These are phyloP conservation scores for Tolypocladium album DNA, from an alignment of 2,329 filamentous ascomycete genomes.

Conservation along the genomic window DNA sequence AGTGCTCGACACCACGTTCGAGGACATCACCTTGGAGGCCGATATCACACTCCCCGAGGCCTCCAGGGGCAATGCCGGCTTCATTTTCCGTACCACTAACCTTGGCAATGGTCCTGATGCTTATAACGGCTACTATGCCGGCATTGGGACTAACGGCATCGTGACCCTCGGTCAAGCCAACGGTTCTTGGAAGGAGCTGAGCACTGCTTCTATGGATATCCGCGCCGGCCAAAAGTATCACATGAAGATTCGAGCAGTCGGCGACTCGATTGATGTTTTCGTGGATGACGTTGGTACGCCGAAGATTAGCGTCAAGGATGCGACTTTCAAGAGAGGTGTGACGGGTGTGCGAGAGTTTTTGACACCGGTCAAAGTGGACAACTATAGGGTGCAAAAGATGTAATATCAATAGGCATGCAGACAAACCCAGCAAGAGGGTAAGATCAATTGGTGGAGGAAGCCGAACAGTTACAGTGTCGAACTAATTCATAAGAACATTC, in stretches of 20 bases:
- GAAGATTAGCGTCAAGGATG: neutral
- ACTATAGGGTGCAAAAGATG: no score
- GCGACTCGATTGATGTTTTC: neutral
- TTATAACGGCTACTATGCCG: neutral
- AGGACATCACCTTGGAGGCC: neutral
- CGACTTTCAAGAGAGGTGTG: neutral
- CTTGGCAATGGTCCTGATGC: neutral
- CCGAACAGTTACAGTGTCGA: no score
- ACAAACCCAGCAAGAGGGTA: no score
- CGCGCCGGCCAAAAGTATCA: neutral
- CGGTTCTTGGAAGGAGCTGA: neutral
- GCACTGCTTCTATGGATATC: neutral
- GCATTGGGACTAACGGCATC: neutral
- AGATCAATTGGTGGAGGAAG: no score
- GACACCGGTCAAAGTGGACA: neutral
- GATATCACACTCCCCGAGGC: neutral
- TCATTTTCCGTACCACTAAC: neutral
- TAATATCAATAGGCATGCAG: no score
- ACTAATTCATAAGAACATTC: no score
- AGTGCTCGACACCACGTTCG: neutral
- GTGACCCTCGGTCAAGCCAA: neutral
- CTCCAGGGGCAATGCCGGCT: neutral
- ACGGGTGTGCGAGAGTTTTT: neutral
- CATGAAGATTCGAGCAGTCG: neutral
- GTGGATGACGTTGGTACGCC: neutral